Evolutionary conservation across 2,329 filamentous ascomycete species (phyloP), one percentile per base, ranked within the genome.

Genomic region (Pyrenochaeta sp.): DNA sequence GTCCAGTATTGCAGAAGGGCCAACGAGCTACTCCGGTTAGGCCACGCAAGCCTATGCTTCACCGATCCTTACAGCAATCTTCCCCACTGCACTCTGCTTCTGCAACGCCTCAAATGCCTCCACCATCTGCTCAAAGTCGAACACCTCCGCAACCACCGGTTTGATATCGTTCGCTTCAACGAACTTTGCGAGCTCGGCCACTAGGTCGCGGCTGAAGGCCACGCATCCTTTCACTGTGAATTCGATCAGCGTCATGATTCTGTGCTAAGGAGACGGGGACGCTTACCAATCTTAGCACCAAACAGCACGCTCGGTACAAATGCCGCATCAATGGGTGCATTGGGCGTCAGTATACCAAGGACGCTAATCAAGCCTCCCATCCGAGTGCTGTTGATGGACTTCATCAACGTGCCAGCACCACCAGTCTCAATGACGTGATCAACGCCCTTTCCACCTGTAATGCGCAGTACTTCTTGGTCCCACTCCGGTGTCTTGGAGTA

Each of bases 401-500:
- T 80, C 27, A 69, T 57, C 15, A 82, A 72, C 0, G 81, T 82
- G 7, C 72, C 71, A 4, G 76, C 66, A 5, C 81, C 81, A 4
- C 77, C 79, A 22, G 75, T 71, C 44, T 84, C 81, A 47, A 84
- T 74, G 47, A 83, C 81, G 45, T 81, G 79, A 58, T 84, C 80
- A 1, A 75, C 78, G n/a, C 78, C 78, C 27, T 73, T 72, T 13
- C 70, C 64, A 1, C 67, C 54, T 0, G 81, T 82, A 15, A 84
- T 72, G 2, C 74, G 77, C 61, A 81, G 79, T 12, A 84, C 86
- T 46, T 82, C 81, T 5, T 79, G 76, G 9, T 85, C 84, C 85
- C 86, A 88, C 48, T 85, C 81, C 0, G 82, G 70, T 15, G 81
- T 79, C 0, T 71, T 79, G 49, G 81, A 83, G 71, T 90, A 90